phyloP scores from a whole-genome alignment of 2,329 filamentous ascomycete species.

The Saccharata proteae region DNA sequence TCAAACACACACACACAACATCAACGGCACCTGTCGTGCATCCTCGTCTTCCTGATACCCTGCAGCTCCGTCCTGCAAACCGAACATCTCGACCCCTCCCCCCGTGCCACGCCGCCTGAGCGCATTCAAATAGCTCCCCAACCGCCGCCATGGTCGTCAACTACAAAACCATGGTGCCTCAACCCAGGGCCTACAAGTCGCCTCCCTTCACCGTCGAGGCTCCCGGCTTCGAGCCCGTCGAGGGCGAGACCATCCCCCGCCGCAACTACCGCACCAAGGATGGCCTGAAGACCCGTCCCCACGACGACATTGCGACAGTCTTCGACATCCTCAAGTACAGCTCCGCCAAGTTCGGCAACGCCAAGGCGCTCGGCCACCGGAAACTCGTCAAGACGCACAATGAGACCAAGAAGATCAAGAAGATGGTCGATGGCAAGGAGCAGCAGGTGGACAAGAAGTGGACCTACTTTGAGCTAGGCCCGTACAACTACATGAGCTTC shows the following conservation, averaged over 20 bases:
- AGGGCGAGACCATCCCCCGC: constrained; percentile 76
- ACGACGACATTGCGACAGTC: constrained; percentile 60
- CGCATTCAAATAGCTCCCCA: constrained; percentile 5
- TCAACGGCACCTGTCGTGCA: too few species aligned
- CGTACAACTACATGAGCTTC: constrained; percentile 67
- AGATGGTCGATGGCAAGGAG: constrained; percentile 70
- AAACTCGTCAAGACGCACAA: constrained; percentile 65
- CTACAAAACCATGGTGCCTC: constrained; percentile 36
- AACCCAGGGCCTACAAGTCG: constrained; percentile 43
- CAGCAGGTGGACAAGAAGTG: constrained; percentile 79
- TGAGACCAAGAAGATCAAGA: constrained; percentile 83
- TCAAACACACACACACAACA: too few species aligned
- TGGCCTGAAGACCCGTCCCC: constrained; percentile 52
- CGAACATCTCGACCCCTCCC: not conserved
- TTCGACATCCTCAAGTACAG: constrained; percentile 67
- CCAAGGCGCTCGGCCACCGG: constrained; percentile 50
- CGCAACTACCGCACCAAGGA: constrained; percentile 61
- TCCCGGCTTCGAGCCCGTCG: constrained; percentile 52
- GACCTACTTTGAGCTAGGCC: constrained; percentile 76
- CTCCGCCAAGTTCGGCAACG: constrained; percentile 43
- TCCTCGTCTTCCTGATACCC: too few species aligned
- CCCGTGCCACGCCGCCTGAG: constrained; percentile 3
- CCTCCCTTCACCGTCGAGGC: constrained; percentile 66
- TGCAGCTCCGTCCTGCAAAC: too few species aligned
- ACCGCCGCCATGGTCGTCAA: constrained; percentile 22